Evolutionary conservation across 139 green algal genomes (phyloP).

Genomic region (Desmodesmus armatus): DNA sequence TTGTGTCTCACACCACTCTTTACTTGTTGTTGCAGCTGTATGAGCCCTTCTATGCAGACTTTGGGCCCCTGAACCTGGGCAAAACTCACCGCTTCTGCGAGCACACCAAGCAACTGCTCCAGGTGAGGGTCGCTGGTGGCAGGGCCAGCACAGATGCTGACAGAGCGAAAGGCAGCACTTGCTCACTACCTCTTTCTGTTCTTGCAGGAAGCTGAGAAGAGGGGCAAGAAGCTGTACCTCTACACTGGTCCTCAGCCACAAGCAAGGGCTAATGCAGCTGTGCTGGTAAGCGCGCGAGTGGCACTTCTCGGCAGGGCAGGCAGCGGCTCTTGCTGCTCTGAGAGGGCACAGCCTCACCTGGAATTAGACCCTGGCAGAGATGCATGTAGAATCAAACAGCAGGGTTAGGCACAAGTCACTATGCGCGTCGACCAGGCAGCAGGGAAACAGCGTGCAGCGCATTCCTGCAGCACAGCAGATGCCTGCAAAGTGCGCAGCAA

Average conservation of each 20-base stretch:
- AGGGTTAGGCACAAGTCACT: not conserved
- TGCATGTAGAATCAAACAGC: not conserved
- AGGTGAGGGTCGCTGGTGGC: no score
- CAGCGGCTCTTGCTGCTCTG: not conserved
- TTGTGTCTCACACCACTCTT: not conserved
- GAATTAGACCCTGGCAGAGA: no score
- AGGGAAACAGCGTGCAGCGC: no score
- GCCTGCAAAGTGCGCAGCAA: no score
- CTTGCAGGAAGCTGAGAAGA: constrained; percentile 66
- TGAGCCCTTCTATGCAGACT: constrained; percentile 94
- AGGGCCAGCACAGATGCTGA: not conserved
- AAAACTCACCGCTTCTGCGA: constrained; percentile 83
- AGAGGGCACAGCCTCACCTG: no score
- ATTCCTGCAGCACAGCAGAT: no score
- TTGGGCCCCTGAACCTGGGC: constrained; percentile 92
- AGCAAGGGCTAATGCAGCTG: constrained; percentile 84
- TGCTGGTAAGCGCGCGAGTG: constrained; percentile 70
- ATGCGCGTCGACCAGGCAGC: not conserved
- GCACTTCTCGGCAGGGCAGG: not conserved
- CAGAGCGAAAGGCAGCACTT: not conserved
- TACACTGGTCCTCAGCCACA: constrained; percentile 73
- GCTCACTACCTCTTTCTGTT: no score
- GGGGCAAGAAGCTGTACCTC: constrained; percentile 74
- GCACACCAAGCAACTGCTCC: constrained; percentile 70
- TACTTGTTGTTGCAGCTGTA: constrained; percentile 80